Evolutionary conservation across 495 filamentous ascomycete genomes (phyloP), one percentile per base, ranked within the genome.

Genomic region (Hypoxylon crocopeplum): DNA sequence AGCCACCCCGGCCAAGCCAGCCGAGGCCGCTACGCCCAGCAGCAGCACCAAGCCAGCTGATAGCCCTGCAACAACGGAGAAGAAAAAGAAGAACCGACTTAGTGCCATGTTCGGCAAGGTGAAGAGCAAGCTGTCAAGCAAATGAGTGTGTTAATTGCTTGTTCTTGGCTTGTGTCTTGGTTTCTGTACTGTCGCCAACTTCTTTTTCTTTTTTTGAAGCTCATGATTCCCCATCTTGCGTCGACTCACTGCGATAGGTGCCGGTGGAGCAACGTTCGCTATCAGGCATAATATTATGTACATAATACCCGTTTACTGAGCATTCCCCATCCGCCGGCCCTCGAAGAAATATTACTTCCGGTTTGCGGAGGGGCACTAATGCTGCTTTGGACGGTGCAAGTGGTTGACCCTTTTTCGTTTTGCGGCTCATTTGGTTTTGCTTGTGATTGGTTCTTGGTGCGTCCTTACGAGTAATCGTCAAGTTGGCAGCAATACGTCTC

Each of bases 61-160:
- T 32, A 59, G 55, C 48, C 30, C 75, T 15, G 54, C 68, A 11
- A 57, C 73, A 11, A 54, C 66, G n/a, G 72, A 78, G 49, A 75
- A 71, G 66, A 80, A 81, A 71, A 84, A 82, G 80, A 87, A 82
- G 78, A 78, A 82, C 70, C 81, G 86, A 67, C 63, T 85, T 48
- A 79, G 71, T 46, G 75, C 78, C 58, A 73, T 88, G 54, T 80
- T 87, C 49, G 77, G 74, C 59, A 82, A 79, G 68, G 46, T 88
- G 38, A 86, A 84, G 77, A 77, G 78, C 45, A 86, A 79, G 73
- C 64, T 86, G 22, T 56, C 67, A 34, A 54, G 71, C 47, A 70
- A 66, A 56, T 62, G 54, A 54, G 52, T 16, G 52, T 16, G 30
- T 46, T 39, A 15, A 11, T 50, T 20, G 45, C 37, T 48, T 47